Evolutionary conservation across 257 asterid species (phyloP), one percentile per base, ranked within the genome.

Genomic region (Nicotiana tomentosiformis): DNA sequence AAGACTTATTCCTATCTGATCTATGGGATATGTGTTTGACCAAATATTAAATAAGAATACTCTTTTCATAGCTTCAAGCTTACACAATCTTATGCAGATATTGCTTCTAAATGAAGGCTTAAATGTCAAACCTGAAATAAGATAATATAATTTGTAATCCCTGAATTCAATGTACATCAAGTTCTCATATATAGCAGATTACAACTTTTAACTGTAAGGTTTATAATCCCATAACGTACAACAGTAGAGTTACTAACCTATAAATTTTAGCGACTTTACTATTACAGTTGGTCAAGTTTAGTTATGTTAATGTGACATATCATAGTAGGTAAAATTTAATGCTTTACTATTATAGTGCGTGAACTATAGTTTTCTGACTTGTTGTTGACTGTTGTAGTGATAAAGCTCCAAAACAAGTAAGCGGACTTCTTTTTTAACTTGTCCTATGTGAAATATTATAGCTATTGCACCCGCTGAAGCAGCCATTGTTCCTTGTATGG

Each of bases 51-150:
- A 72, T 49, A 46, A 64, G 17, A 23, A 20, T 70, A 49, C 12
- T 10, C 18, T 15, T 72, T 68, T 55, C 11, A 20, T 39, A 82
- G 20, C 33, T 69, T 60, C 66, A n/a, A 55, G 35, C 62, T 29
- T 60, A 66, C 77, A 20, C 53, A 72, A 80, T 56, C 82, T 53
- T 60, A 76, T 68, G 18, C 43, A 83, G 37, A 66, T 78, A 60
- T 82, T 89, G 84, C 88, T 86, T 86, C 83, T 81, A 57, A 57
- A 66, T 35, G 39, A 86, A 88, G 89, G 66, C 29, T 67, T 65
- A 68, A 70, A 49, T 74, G 78, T 56, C 39, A 81, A n/a, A 83
- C 60, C 66, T 57, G 60, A 5, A 61, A 26, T 46, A 70, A 10
- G 0, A 72, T 72, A 53, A 46, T 20, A 43, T 72, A 20, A 46